Evolutionary conservation across 352 stramenopile genomes (phyloP), one percentile per base, ranked within the genome.

Genomic region (Phytophthora pini): DNA sequence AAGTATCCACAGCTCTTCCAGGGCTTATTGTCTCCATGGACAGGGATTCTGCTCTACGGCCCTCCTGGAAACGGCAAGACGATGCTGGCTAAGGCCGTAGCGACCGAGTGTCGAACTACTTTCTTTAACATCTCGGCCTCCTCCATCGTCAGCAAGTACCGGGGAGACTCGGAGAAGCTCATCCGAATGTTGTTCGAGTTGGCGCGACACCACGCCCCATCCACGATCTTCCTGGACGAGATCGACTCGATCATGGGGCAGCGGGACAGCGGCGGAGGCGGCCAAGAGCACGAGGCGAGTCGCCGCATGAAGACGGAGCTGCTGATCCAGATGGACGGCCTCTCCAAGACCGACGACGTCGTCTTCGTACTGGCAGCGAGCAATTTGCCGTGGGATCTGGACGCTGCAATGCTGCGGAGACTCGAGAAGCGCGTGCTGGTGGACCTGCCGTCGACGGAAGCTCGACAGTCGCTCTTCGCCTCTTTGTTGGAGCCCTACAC

Each of bases 1-100:
- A 96, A 95, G 76, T 98, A 98, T 58, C 96, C 96, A 4, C 88
- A 98, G 51, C 82, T 98, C 26, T 99, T 99, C 56, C 86, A 93
- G 55, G 96, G 97, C 0, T 81, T 99, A 26, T 73, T 97, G 1
- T 89, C 85, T 1, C 85, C 87, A 0, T 95, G 87, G 87, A 98
- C 97, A 59, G 95, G 95, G 12, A 95, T 97, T 45, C 48, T 98
- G 9, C 65, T 98, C 1, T 98, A 93, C 36, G 92, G 92, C 0
- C 88, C 87, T 1, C 87, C 88, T 12, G 88, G 87, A 26, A 96
- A 92, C 29, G 88, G 88, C 46, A 96, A 96, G 64, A 96, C 88
- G n/a, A 94, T 96, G 87, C 79, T 96, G 5, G 88, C 88, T 5
- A 93, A 94, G 53, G 88, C 88, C 0, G 85, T 96, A 3, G 88